phyloP scores from a whole-genome alignment of 352 stramenopile genomes.

The Phytopythium helicoides region DNA sequence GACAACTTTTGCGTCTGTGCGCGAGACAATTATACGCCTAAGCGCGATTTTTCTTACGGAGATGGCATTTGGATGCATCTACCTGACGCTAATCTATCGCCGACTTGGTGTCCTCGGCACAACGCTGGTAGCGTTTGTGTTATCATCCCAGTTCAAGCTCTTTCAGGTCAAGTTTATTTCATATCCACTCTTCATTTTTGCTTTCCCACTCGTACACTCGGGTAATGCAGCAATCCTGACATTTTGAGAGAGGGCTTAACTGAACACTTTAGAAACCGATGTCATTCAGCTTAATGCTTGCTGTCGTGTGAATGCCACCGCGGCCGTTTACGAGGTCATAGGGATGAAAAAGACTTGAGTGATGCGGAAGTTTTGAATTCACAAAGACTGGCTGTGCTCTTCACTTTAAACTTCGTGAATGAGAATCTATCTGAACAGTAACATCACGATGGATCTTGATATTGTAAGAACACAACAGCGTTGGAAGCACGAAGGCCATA shows the following conservation, averaged over 20 bases:
- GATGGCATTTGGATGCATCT: slow-evolving; percentile 13
- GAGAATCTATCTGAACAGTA: too few species aligned
- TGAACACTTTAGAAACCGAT: too few species aligned
- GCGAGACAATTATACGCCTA: neutral
- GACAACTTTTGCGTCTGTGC: slow-evolving; percentile 12
- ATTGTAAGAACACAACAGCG: too few species aligned
- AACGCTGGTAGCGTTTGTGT: slow-evolving; percentile 23
- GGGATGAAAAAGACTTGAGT: too few species aligned
- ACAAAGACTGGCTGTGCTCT: too few species aligned
- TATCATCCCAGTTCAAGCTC: slow-evolving; percentile 18
- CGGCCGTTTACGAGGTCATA: too few species aligned
- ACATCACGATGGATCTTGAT: too few species aligned
- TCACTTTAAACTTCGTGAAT: too few species aligned
- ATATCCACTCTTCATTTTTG: slow-evolving; percentile 17
- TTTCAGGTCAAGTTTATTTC: slow-evolving; percentile 26
- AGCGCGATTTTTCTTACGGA: neutral
- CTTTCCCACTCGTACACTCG: slow-evolving; percentile 17
- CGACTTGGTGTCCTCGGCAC: slow-evolving; percentile 13
- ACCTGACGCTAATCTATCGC: slow-evolving; percentile 13
- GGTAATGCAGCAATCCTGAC: slow-evolving; percentile 16
- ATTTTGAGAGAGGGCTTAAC: neutral
- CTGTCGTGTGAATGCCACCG: too few species aligned
- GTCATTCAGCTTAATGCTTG: too few species aligned
- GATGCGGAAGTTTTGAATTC: too few species aligned
- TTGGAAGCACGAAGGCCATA: too few species aligned